Conservation (phyloP, 2,329 filamentous ascomycete genomes). For the Pseudocercospora musae region DNA sequence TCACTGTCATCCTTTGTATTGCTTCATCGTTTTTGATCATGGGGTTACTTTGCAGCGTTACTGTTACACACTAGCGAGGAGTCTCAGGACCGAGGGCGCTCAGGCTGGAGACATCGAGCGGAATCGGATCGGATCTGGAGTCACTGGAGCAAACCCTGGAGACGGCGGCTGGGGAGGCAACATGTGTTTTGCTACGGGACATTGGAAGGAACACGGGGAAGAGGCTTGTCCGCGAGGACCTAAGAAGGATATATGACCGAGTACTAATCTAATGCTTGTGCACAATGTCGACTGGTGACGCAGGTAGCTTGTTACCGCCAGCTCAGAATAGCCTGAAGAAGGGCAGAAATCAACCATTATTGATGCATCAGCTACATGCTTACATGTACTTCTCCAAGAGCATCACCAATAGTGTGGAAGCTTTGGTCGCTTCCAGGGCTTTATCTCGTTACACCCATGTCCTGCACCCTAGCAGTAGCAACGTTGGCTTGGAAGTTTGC, state of each 20-base stretch:
- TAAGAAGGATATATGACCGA: not conserved
- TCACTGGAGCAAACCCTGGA: constrained; percentile 8
- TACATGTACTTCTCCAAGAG: not conserved
- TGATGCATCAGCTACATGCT: not conserved
- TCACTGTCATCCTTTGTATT: not conserved
- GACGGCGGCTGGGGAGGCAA: constrained; percentile 2
- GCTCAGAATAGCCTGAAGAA: constrained; percentile 1
- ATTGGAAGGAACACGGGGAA: constrained; percentile 10
- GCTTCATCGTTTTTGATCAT: constrained; percentile 13
- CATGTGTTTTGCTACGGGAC: not conserved
- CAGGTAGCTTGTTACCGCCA: constrained; percentile 4
- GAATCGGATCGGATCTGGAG: constrained; percentile 8
- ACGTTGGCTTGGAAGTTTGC: not conserved
- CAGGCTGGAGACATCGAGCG: constrained; percentile 4
- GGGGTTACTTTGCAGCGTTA: constrained; percentile 30
- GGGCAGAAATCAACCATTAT: not conserved
- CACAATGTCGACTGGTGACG: not conserved
- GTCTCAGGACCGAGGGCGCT: constrained; percentile 20
- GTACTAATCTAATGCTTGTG: constrained; percentile 15
- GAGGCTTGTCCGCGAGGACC: constrained; percentile 26
- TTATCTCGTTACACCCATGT: not conserved
- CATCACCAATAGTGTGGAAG: not conserved
- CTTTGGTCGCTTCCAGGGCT: not conserved
- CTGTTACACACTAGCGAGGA: constrained; percentile 28
- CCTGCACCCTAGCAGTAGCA: not conserved